A percentile compares a stretch with the other conserved stretches of the same genome.
Conservation (phyloP, 495 filamentous ascomycete species). For the Penicillium parvum region DNA sequence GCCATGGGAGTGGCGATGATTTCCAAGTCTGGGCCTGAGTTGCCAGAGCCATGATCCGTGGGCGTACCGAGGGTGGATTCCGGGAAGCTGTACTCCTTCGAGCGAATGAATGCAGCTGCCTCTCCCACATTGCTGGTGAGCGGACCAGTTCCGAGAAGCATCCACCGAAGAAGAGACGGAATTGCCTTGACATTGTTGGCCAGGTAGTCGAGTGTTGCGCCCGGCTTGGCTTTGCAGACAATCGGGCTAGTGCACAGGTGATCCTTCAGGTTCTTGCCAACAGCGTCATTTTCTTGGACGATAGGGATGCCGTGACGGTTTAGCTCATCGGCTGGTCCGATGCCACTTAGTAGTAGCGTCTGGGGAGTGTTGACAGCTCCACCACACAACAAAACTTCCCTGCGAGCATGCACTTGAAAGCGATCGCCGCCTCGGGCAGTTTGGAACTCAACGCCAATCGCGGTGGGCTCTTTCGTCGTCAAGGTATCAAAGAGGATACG, state of each 20-base stretch:
- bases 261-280: slow-evolving; percentile 57
- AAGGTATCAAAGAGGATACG: slow-evolving; percentile 16
- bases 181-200: slow-evolving; percentile 10
- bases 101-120: slow-evolving; percentile 19
- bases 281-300: slow-evolving; percentile 47
- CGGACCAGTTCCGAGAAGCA: slow-evolving; percentile 14
- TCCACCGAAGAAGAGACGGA: slow-evolving; percentile 17
- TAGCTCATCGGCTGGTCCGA: slow-evolving; percentile 50
- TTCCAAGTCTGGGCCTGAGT: slow-evolving; percentile 14
- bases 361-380: slow-evolving; percentile 58
- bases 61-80: not conserved
- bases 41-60: slow-evolving; percentile 10
- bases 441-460: slow-evolving; percentile 20
- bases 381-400: slow-evolving; percentile 55
- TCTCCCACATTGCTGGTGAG: slow-evolving; percentile 23
- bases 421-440: slow-evolving; percentile 10
- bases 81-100: slow-evolving; percentile 10
- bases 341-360: slow-evolving; percentile 57
- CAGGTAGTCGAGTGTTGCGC: slow-evolving; percentile 20
- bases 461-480: slow-evolving; percentile 2
- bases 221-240: slow-evolving; percentile 19
- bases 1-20: slow-evolving; percentile 20
- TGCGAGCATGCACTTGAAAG: slow-evolving; percentile 21
- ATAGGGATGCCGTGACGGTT: slow-evolving; percentile 39
- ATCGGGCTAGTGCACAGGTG: slow-evolving; percentile 45